These are phyloP conservation scores for Aphanomyces cochlioides DNA, from an alignment of 352 stramenopile species.

Conservation along the genomic window DNA sequence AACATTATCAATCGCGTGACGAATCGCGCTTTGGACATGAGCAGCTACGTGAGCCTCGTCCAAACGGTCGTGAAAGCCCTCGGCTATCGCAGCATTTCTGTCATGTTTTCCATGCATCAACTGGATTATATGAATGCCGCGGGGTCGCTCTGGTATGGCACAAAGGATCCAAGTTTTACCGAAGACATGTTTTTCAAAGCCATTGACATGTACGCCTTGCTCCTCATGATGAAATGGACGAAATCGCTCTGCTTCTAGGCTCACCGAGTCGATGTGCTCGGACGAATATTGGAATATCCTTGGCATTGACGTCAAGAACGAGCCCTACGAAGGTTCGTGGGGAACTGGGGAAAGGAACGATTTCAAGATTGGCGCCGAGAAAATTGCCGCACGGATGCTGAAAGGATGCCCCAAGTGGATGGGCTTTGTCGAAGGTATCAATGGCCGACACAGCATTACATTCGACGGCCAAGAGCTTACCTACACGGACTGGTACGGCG, in stretches of 20 bases:
- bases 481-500: conserved; percentile 44
- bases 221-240: conserved; percentile 31
- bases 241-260: conserved; percentile 13
- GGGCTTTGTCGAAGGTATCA: conserved; percentile 41
- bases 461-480: conserved; percentile 36
- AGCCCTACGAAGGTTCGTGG: conserved; percentile 51
- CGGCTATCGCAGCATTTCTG: conserved; percentile 35
- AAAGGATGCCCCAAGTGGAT: conserved; percentile 39
- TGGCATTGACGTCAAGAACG: conserved; percentile 61
- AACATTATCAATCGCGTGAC: conserved; percentile 32
- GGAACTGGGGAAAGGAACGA: conserved; percentile 36
- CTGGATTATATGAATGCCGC: conserved; percentile 35
- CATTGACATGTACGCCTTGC: conserved; percentile 34
- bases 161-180: conserved; percentile 30
- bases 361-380: conserved; percentile 35
- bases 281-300: conserved; percentile 57
- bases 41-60: conserved; percentile 30
- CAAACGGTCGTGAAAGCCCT: conserved; percentile 32
- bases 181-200: conserved; percentile 43
- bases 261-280: neutral
- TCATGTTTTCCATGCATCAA: conserved; percentile 48
- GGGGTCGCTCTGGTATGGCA: conserved; percentile 44
- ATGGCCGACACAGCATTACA: conserved; percentile 35
- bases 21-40: conserved; percentile 31
- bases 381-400: conserved; percentile 38